Evolutionary conservation across 1,284 basidiomycete genomes (phyloP).

Genomic region (Sporisorium scitamineum): DNA sequence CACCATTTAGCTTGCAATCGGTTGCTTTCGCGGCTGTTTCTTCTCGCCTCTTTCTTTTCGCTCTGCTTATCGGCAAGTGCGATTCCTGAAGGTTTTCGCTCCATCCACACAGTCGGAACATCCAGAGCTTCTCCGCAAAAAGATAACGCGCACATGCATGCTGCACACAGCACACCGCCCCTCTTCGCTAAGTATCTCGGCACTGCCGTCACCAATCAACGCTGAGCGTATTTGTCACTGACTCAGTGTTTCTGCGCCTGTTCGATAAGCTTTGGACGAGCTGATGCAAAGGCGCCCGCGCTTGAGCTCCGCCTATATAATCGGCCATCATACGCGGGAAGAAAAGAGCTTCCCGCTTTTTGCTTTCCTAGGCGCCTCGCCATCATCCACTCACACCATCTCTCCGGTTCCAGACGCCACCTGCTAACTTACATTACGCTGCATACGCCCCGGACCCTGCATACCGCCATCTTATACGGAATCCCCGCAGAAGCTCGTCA

Average conservation of each 20-base stretch:
- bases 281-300: constrained; percentile 20
- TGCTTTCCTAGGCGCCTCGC: neutral
- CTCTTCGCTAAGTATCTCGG: too few relatives aligned
- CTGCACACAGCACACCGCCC: neutral
- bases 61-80: neutral
- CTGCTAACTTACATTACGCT: neutral
- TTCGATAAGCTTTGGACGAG: constrained; percentile 1
- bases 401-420: neutral
- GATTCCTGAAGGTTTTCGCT: too few relatives aligned
- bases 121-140: neutral
- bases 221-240: neutral
- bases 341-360: neutral
- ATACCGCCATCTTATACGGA: neutral
- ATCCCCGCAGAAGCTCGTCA: constrained; percentile 1
- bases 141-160: neutral
- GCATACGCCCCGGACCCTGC: constrained; percentile 8
- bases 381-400: neutral
- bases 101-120: neutral
- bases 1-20: neutral
- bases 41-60: neutral
- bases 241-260: neutral
- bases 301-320: constrained; percentile 35
- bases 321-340: constrained; percentile 19
- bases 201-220: neutral
- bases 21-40: neutral